Percentiles rank a stretch among this genome's conserved stretches.
Conservation (phyloP, 2,329 filamentous ascomycete species). For the Phaeophleospora eucalypticola region DNA sequence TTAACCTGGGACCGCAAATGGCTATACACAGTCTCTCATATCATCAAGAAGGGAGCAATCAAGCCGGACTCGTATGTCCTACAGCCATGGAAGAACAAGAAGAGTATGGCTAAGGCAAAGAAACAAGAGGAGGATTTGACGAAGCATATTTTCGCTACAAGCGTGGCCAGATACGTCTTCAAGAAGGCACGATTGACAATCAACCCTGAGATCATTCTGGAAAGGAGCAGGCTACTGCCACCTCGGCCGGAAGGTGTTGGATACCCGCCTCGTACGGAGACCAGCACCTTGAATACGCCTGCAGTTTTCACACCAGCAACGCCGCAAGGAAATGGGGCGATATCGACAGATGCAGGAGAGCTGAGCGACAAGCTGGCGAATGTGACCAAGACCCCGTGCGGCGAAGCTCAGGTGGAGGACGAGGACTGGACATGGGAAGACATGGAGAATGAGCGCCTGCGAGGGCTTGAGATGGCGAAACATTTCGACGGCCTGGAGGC, state of each 20-base stretch:
- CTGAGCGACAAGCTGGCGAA: constrained; percentile 26
- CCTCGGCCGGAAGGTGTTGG: constrained; percentile 58
- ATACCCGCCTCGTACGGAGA: constrained; percentile 28
- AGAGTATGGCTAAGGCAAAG: constrained; percentile 19
- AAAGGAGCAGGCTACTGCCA: constrained; percentile 70
- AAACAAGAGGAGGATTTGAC: constrained; percentile 35
- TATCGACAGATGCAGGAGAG: constrained; percentile 25
- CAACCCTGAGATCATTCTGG: constrained; percentile 71
- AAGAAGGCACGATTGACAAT: constrained; percentile 68
- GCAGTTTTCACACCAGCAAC: constrained; percentile 22
- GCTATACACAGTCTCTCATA: constrained; percentile 47
- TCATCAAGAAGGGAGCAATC: constrained; percentile 44
- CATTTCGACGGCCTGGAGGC: constrained; percentile 53
- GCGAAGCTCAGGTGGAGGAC: constrained; percentile 18
- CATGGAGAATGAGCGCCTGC: constrained; percentile 54
- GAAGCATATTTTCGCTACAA: constrained; percentile 47
- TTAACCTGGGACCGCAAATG: constrained; percentile 50
- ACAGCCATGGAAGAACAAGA: constrained; percentile 43
- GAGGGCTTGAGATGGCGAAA: constrained; percentile 53
- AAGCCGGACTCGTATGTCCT: constrained; percentile 40
- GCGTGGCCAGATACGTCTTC: constrained; percentile 48
- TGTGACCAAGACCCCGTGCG: constrained; percentile 9
- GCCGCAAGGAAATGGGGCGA: constrained; percentile 16
- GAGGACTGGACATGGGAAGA: constrained; percentile 57
- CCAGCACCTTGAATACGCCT: constrained; percentile 19